Percentiles rank a stretch among this genome's conserved stretches.
These are phyloP conservation scores for Suillus discolor DNA, from an alignment of 768 basidiomycete genomes.

Conservation along the genomic window DNA sequence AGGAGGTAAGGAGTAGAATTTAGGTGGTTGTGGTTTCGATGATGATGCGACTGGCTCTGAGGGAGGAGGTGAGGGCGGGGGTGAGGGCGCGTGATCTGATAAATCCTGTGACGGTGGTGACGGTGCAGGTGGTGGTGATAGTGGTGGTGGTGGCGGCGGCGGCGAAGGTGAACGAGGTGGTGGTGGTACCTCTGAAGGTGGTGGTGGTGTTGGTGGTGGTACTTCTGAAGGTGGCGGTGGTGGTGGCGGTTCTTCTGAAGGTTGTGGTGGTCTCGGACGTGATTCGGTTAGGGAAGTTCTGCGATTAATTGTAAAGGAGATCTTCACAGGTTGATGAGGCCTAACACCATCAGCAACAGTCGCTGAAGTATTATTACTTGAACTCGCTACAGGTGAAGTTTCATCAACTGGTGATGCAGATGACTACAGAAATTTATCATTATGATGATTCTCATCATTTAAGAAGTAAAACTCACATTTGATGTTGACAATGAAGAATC, in stretches of 20 bases:
- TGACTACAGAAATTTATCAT: constrained; percentile 17
- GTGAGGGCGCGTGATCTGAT: constrained; percentile 25
- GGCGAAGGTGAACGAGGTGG: constrained; percentile 30
- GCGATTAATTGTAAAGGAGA: constrained; percentile 34
- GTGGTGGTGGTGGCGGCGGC: constrained; percentile 31
- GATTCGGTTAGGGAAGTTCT: constrained; percentile 27
- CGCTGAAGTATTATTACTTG: constrained; percentile 15
- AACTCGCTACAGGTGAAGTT: constrained; percentile 15
- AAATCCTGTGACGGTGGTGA: constrained; percentile 27
- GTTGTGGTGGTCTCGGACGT: constrained; percentile 36
- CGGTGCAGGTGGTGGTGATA: constrained; percentile 22
- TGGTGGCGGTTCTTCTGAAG: constrained; percentile 41
- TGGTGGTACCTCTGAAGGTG: constrained; percentile 30
- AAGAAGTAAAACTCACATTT: not conserved
- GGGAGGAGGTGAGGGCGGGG: constrained; percentile 19
- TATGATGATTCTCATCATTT: constrained; percentile 6
- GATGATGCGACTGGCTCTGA: constrained; percentile 32
- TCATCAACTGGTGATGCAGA: constrained; percentile 19
- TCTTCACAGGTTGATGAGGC: constrained; percentile 35
- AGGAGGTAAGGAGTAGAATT: constrained; percentile 42
- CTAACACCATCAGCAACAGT: constrained; percentile 34
- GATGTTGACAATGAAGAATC: constrained; percentile 26
- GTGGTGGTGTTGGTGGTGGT: constrained; percentile 27
- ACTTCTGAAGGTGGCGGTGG: constrained; percentile 32
- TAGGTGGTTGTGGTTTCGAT: constrained; percentile 31